Conservation (phyloP, 75 land plant species). For the Pinus tabuliformis region DNA sequence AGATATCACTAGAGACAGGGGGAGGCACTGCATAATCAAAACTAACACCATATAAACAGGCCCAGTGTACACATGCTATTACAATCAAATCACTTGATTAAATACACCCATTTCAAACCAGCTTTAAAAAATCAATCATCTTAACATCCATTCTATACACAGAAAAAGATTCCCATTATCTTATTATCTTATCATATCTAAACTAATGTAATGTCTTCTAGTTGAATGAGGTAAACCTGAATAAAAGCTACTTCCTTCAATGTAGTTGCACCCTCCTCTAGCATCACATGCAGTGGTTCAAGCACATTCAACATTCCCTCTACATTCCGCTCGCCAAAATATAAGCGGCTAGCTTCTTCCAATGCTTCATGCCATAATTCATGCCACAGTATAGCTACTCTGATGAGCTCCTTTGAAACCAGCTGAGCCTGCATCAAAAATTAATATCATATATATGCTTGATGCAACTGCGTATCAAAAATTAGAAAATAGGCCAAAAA, state of each 20-base stretch:
- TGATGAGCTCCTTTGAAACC: conserved; percentile 93
- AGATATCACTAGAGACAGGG: neutral
- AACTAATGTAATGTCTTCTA: no score
- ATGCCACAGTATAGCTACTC: conserved; percentile 99
- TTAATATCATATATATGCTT: neutral
- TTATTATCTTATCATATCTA: no score
- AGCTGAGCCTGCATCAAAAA: conserved; percentile 77
- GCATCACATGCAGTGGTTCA: conserved; percentile 84
- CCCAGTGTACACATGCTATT: neutral
- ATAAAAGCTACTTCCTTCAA: conserved; percentile 76
- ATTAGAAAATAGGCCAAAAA: no score
- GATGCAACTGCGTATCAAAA: neutral
- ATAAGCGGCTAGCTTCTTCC: conserved; percentile 97
- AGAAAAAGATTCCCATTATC: neutral
- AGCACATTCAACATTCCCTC: conserved; percentile 96
- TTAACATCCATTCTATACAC: neutral
- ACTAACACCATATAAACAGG: no score
- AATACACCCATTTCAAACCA: neutral
- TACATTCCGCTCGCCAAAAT: conserved; percentile 95
- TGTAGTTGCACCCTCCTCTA: conserved; percentile 89
- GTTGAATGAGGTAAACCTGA: conserved; percentile 42
- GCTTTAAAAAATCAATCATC: neutral
- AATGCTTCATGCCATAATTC: conserved; percentile 99
- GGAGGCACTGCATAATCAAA: no score
- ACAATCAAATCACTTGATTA: neutral